Percentiles rank a stretch among this genome's conserved stretches.
Conservation (phyloP, 116 monocot genomes). For the Posidonia oceanica region DNA sequence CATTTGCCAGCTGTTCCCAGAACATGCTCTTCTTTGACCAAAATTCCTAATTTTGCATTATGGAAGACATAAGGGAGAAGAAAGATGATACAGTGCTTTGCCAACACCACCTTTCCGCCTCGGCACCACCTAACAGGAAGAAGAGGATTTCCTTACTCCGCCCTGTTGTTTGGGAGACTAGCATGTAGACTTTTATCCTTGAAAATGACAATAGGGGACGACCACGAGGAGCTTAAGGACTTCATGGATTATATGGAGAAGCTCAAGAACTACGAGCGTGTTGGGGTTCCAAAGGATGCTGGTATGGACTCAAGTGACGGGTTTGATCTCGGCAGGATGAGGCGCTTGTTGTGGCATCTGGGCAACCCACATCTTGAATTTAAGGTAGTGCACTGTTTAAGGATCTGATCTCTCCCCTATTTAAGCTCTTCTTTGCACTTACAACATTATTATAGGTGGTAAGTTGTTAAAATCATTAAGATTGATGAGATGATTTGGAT, state of each 20-base stretch:
- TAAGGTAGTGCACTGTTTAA: constrained; percentile 25
- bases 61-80: background rate
- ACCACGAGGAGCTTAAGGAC: constrained; percentile 30
- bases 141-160: background rate
- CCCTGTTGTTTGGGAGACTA: background rate
- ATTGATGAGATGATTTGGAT: no score
- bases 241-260: constrained; percentile 80
- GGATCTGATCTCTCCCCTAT: no score
- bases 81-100: background rate
- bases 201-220: constrained; percentile 15
- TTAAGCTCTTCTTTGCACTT: background rate
- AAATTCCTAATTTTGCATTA: no score
- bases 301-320: constrained; percentile 80
- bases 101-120: background rate
- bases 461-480: no score
- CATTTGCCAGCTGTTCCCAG: no score
- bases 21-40: no score
- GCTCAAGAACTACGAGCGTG: constrained; percentile 73
- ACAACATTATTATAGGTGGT: no score
- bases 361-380: constrained; percentile 67
- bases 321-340: constrained; percentile 91
- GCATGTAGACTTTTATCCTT: background rate
- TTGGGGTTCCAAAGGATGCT: constrained; percentile 62
- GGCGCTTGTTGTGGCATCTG: constrained; percentile 47
- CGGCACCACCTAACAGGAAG: background rate